Evolutionary conservation across 495 filamentous ascomycete species (phyloP).

Genomic region (Aspergillus saccharolyticus): DNA sequence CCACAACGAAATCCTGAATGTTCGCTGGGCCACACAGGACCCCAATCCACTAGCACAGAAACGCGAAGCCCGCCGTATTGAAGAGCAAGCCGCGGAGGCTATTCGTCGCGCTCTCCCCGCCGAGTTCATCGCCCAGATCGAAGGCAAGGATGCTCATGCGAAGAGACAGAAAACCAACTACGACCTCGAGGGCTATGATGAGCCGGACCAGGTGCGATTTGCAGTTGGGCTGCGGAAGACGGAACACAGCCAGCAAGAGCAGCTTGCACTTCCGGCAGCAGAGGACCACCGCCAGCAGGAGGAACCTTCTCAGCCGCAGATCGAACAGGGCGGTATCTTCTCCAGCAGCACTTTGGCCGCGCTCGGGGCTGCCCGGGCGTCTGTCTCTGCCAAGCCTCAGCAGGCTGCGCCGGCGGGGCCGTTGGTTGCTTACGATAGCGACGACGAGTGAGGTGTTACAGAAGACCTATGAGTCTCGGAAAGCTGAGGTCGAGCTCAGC

Average conservation of each 20-base stretch:
- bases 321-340: constrained; percentile 60
- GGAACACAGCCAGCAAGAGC: neutral
- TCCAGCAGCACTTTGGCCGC: constrained; percentile 74
- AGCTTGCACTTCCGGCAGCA: constrained; percentile 28
- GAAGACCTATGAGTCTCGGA: no score
- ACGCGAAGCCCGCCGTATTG: constrained; percentile 79
- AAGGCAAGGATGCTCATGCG: constrained; percentile 82
- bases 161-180: constrained; percentile 81
- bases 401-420: neutral
- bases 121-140: constrained; percentile 88
- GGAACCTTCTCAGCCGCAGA: constrained; percentile 13
- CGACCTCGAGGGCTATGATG: constrained; percentile 86
- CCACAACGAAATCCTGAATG: constrained; percentile 87
- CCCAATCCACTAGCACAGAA: constrained; percentile 95
- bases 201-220: constrained; percentile 91
- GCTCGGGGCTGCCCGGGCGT: neutral
- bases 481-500: no score
- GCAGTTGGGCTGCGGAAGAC: constrained; percentile 22
- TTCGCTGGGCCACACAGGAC: constrained; percentile 94
- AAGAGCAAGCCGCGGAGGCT: constrained; percentile 98
- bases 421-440: neutral
- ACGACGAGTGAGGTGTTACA: neutral
- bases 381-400: neutral
- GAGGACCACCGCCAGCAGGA: constrained; percentile 29
- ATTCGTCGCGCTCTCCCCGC: constrained; percentile 86